These are phyloP conservation scores for Tricholoma sp. DNA, from an alignment of 768 basidiomycete genomes.

Conservation along the genomic window DNA sequence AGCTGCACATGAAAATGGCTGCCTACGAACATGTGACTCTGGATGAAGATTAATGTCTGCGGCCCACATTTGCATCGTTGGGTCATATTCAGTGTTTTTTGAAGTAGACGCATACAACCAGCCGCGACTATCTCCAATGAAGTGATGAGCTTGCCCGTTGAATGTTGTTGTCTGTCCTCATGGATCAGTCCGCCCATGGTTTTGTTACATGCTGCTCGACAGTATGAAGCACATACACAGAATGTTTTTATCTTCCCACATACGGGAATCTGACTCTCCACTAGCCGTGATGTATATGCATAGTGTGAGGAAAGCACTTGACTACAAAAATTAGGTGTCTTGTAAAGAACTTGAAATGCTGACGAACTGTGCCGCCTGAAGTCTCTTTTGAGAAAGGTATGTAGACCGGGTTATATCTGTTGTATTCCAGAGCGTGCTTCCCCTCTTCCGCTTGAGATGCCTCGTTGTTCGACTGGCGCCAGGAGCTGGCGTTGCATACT, in stretches of 20 bases:
- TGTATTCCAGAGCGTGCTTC: constrained; percentile 13
- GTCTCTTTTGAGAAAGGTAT: constrained; percentile 7
- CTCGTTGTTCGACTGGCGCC: not conserved
- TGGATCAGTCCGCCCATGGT: not conserved
- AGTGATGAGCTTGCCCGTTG: constrained; percentile 27
- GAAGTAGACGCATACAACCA: constrained; percentile 40
- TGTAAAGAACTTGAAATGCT: not conserved
- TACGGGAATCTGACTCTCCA: constrained; percentile 25
- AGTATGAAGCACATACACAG: constrained; percentile 29
- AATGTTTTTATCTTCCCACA: constrained; percentile 42
- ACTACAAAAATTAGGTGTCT: constrained; percentile 21
- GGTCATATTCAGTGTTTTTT: constrained; percentile 10
- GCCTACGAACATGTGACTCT: constrained; percentile 28
- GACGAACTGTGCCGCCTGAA: constrained; percentile 16
- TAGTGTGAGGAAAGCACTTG: constrained; percentile 36
- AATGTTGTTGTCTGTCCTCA: constrained; percentile 27
- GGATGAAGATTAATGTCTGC: constrained; percentile 39
- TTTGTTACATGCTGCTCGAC: too few relatives aligned
- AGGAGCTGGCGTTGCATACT: not conserved
- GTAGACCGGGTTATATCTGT: constrained; percentile 12
- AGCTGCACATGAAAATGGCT: not conserved
- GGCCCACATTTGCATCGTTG: constrained; percentile 27
- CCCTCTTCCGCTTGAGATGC: constrained; percentile 11
- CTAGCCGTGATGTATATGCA: constrained; percentile 29
- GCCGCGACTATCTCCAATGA: constrained; percentile 49